A percentile compares a stretch with the other conserved stretches of the same genome.
Evolutionary conservation across 108 stramenopile genomes (phyloP).

Genomic region (Bacterosira constricta): DNA sequence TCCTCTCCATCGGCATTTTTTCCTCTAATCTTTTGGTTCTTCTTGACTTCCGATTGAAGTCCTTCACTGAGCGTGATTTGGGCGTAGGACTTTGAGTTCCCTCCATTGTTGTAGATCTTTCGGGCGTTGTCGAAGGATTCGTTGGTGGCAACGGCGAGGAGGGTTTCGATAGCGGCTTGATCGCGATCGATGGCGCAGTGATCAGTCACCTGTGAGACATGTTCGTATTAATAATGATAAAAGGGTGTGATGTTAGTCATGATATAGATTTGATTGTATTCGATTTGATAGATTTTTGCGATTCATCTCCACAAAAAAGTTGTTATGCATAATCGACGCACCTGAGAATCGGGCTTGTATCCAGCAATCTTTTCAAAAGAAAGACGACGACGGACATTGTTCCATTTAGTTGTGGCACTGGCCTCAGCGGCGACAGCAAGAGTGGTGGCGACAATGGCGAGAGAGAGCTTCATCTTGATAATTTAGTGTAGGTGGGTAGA

Average conservation of each 20-base stretch:
- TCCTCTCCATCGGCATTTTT: constrained; percentile 44
- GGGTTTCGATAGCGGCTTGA: constrained; percentile 62
- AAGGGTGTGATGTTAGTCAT: not conserved
- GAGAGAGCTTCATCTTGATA: not conserved
- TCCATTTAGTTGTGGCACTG: constrained; percentile 3
- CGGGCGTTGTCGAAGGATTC: constrained; percentile 48
- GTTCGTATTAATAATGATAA: not conserved
- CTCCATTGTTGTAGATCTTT: constrained; percentile 66
- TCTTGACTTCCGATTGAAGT: constrained; percentile 24
- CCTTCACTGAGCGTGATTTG: constrained; percentile 45
- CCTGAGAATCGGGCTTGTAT: constrained; percentile 65
- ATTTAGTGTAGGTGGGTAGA: not conserved
- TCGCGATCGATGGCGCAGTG: constrained; percentile 78
- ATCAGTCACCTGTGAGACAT: constrained; percentile 28
- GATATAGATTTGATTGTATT: too few species aligned
- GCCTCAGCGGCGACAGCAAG: not conserved
- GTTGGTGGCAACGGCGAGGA: constrained; percentile 29
- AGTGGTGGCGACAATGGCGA: not conserved
- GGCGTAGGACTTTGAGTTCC: constrained; percentile 69
- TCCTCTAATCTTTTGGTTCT: constrained; percentile 49
- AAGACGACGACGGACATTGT: constrained; percentile 26
- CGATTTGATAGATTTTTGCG: too few species aligned
- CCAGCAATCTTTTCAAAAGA: constrained; percentile 59
- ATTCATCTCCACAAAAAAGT: too few species aligned
- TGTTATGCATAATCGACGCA: too few species aligned